Evolutionary conservation across 2,329 filamentous ascomycete species (phyloP).

Genomic region (Monilinia polystroma): DNA sequence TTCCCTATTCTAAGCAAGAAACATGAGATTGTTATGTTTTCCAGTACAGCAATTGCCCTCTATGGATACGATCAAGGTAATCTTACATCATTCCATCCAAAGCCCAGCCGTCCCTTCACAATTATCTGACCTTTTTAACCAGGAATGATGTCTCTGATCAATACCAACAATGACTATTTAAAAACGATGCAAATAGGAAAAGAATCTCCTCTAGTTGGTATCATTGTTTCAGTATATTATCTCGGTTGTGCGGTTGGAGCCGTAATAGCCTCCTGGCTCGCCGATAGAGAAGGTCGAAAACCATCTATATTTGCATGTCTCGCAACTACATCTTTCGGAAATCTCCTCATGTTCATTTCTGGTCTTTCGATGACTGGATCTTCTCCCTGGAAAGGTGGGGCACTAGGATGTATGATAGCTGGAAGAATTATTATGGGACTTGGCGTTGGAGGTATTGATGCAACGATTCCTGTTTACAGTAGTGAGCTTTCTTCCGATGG

Average conservation of each 20-base stretch:
- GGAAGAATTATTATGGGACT: conserved; percentile 51
- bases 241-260: conserved; percentile 59
- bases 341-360: conserved; percentile 59
- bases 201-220: conserved; percentile 23
- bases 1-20: conserved; percentile 40
- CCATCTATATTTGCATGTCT: conserved; percentile 56
- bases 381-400: conserved; percentile 48
- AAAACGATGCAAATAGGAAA: conserved; percentile 53
- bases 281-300: conserved; percentile 55
- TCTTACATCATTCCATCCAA: not conserved
- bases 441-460: conserved; percentile 60
- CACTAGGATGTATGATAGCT: conserved; percentile 44
- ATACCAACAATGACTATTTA: conserved; percentile 55
- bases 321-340: conserved; percentile 53
- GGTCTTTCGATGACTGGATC: conserved; percentile 47
- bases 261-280: conserved; percentile 54
- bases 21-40: conserved; percentile 43
- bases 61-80: conserved; percentile 81
- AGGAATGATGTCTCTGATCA: conserved; percentile 71
- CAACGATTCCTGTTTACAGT: conserved; percentile 59
- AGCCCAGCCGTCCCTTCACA: not conserved
- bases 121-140: not conserved
- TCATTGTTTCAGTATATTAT: conserved; percentile 60
- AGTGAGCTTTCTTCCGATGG: conserved; percentile 57
- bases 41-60: conserved; percentile 50